A percentile compares a stretch with the other conserved stretches of the same genome.
Evolutionary conservation across 176 grass and related monocot species (phyloP).

Genomic region (Tillandsia leiboldiana): DNA sequence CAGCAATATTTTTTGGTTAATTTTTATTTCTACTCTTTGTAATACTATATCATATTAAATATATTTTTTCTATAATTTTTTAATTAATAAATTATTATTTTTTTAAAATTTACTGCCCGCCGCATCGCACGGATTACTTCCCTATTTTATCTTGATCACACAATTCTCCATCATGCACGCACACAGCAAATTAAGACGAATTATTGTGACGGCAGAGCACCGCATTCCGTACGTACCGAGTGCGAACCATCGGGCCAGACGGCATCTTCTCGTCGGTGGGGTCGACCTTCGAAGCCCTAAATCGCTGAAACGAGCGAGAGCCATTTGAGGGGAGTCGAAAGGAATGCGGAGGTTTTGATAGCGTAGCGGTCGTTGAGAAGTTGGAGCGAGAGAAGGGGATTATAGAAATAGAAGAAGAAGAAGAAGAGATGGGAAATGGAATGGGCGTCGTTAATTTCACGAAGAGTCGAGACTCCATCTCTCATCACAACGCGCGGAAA

Average conservation of each 20-base stretch:
- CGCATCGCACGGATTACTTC: too few relatives aligned
- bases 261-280: constrained; percentile 24
- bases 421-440: not conserved
- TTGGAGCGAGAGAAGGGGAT: not conserved
- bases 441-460: not conserved
- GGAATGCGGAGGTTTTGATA: not conserved
- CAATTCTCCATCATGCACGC: not conserved
- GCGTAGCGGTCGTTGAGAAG: not conserved
- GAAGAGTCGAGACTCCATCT: not conserved
- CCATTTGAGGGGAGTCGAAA: not conserved
- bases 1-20: too few relatives aligned
- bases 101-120: too few relatives aligned
- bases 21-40: too few relatives aligned
- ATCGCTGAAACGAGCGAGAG: not conserved
- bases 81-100: too few relatives aligned
- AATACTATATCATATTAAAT: too few relatives aligned
- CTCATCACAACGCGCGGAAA: not conserved
- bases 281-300: constrained; percentile 37
- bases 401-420: not conserved
- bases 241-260: constrained; percentile 23
- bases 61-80: too few relatives aligned
- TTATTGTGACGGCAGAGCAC: not conserved
- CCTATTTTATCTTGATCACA: not conserved
- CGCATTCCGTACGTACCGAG: constrained; percentile 25
- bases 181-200: not conserved